A percentile compares a stretch with the other conserved stretches of the same genome.
Evolutionary conservation across 2,329 filamentous ascomycete species (phyloP).

Genomic region (Colletotrichum shisoi): DNA sequence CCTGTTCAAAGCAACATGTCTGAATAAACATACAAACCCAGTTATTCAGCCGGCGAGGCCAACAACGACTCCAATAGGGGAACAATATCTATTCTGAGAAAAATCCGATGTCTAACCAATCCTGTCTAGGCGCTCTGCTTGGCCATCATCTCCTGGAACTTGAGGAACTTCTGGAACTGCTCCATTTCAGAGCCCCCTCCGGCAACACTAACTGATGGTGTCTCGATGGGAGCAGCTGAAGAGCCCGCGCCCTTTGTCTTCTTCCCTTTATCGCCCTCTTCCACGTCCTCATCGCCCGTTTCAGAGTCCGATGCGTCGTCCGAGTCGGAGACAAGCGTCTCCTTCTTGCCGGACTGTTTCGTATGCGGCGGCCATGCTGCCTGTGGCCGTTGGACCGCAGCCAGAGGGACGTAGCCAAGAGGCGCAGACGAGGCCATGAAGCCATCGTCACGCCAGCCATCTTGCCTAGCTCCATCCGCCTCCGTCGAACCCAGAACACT

Average conservation of each 20-base stretch:
- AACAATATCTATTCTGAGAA: neutral
- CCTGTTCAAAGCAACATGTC: too few relatives aligned
- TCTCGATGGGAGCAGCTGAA: neutral
- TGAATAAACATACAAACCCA: too few relatives aligned
- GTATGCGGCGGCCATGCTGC: neutral
- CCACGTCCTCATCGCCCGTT: neutral
- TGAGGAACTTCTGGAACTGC: conserved; percentile 6
- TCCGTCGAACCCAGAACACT: conserved; percentile 4
- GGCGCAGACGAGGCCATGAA: too few relatives aligned
- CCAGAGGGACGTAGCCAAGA: neutral
- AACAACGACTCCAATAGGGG: neutral
- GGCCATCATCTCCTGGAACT: conserved; percentile 5
- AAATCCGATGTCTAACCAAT: too few relatives aligned
- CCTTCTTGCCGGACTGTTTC: neutral
- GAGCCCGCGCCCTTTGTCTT: neutral
- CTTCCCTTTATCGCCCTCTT: neutral
- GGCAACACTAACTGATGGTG: neutral
- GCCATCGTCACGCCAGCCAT: conserved; percentile 2
- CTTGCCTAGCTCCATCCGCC: neutral
- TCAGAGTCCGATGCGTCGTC: neutral
- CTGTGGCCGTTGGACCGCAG: neutral
- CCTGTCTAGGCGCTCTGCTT: neutral
- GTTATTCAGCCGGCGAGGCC: neutral
- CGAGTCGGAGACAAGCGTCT: neutral
- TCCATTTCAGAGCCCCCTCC: neutral